Evolutionary conservation across 352 stramenopile species (phyloP), one percentile per base, ranked within the genome.

Genomic region (Phytophthora sojae): DNA sequence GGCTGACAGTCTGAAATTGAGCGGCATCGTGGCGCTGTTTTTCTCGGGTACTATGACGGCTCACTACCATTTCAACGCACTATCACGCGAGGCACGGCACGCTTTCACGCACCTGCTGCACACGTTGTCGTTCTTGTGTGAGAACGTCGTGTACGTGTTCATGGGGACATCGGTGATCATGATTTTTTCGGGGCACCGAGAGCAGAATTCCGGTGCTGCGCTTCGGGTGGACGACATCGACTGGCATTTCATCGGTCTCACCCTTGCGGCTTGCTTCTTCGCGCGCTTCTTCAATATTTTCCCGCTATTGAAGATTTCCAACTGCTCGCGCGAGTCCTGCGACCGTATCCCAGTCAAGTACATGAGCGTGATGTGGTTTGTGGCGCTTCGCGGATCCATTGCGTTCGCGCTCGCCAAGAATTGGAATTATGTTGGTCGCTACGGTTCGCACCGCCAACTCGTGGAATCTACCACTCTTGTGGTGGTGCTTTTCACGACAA

Each of bases 21-120:
- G 88, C 45, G 95, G 96, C 21, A 99, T 99, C 65, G 93, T 99
- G 35, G 88, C 93, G 37, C 90, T 98, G 8, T 94, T 98, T 37
- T 98, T 99, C 74, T 97, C 91, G 7, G 96, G 89, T 30, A 95
- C 87, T 1, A 93, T 95, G 83, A 96, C 88, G 14, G 86, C 88
- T 49, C 88, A 96, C 65, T 96, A 96, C 62, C 88, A 96, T 66
- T 96, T 94, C 66, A 88, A 96, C 75, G 89, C 80, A 58, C 81
- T 96, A 52, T 94, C 86, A 58, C 82, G 85, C 51, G 87, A 87
- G 19, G 88, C 86, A 23, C 86, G 92, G 61, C 88, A 94, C 60
- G 83, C 88, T 53, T 94, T 96, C 69, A 93, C 81, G 32, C 88
- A 96, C 64, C 72, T 96, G 67, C 79, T 96, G 6, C 88, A 94